Percentiles rank a stretch among this genome's conserved stretches.
These are phyloP conservation scores for Candida parachauliodes DNA, from an alignment of 805 yeast genomes.

Conservation along the genomic window DNA sequence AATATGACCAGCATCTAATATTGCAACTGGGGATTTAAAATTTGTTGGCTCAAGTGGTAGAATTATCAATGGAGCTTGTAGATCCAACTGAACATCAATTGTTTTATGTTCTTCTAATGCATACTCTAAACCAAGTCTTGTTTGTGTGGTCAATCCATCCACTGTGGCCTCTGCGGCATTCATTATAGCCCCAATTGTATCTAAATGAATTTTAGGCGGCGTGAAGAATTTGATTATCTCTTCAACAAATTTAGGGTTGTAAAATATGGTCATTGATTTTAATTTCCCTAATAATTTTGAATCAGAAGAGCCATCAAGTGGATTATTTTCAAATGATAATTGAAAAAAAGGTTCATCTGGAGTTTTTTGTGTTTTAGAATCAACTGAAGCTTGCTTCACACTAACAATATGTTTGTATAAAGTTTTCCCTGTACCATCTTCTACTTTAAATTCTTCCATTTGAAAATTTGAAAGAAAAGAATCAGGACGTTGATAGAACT, in stretches of 20 bases:
- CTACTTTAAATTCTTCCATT: constrained; percentile 76
- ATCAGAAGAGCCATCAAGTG: constrained; percentile 81
- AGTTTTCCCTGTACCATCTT: constrained; percentile 78
- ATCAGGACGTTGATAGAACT: constrained; percentile 71
- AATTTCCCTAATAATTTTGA: constrained; percentile 69
- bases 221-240: constrained; percentile 71
- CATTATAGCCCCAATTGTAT: constrained; percentile 86
- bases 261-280: constrained; percentile 84
- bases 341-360: constrained; percentile 68
- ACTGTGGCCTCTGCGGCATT: constrained; percentile 94
- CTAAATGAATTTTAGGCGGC: constrained; percentile 82
- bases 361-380: not conserved
- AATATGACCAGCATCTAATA: constrained; percentile 94
- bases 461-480: constrained; percentile 72
- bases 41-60: constrained; percentile 77
- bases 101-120: constrained; percentile 95
- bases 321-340: constrained; percentile 79
- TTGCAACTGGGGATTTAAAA: constrained; percentile 83
- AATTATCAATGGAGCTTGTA: constrained; percentile 90
- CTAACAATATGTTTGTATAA: constrained; percentile 86
- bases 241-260: constrained; percentile 81
- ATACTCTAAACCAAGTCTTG: constrained; percentile 87
- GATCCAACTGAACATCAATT: constrained; percentile 74
- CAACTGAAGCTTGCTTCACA: constrained; percentile 58
- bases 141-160: constrained; percentile 85